Evolutionary conservation across 176 grass and related monocot genomes (phyloP).

Genomic region (Zoysia pacifica): DNA sequence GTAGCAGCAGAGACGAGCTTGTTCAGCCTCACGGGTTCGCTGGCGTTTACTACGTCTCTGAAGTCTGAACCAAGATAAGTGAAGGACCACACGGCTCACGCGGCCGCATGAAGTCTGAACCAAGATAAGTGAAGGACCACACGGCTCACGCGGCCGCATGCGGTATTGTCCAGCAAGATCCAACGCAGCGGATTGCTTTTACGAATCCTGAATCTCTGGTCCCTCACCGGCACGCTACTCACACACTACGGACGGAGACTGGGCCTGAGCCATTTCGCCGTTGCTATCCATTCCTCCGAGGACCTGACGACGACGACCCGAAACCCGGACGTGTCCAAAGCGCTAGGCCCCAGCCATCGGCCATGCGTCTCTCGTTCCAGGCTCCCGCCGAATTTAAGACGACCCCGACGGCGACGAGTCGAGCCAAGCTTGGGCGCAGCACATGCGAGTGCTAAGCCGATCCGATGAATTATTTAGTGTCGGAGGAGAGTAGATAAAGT

Average conservation of each 20-base stretch:
- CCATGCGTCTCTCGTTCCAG: constrained; percentile 7
- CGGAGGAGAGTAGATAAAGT: too few species aligned
- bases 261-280: not conserved
- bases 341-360: constrained; percentile 32
- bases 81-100: not conserved
- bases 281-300: not conserved
- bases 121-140: not conserved
- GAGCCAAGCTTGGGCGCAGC: not conserved
- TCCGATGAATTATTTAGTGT: too few species aligned
- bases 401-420: constrained; percentile 9
- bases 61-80: not conserved
- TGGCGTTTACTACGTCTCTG: not conserved
- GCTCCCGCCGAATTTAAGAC: not conserved
- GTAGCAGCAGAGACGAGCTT: not conserved
- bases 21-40: not conserved
- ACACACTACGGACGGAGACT: not conserved
- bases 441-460: not conserved
- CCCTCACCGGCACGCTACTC: too few species aligned
- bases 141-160: not conserved
- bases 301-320: not conserved
- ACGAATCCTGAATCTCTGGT: not conserved
- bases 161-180: constrained; percentile 22
- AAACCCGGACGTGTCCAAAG: constrained; percentile 30
- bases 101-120: not conserved
- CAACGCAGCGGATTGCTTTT: constrained; percentile 33